A percentile compares a stretch with the other conserved stretches of the same genome.
Evolutionary conservation across 495 filamentous ascomycete genomes (phyloP).

Genomic region (Hapsidospora chrysogenum): DNA sequence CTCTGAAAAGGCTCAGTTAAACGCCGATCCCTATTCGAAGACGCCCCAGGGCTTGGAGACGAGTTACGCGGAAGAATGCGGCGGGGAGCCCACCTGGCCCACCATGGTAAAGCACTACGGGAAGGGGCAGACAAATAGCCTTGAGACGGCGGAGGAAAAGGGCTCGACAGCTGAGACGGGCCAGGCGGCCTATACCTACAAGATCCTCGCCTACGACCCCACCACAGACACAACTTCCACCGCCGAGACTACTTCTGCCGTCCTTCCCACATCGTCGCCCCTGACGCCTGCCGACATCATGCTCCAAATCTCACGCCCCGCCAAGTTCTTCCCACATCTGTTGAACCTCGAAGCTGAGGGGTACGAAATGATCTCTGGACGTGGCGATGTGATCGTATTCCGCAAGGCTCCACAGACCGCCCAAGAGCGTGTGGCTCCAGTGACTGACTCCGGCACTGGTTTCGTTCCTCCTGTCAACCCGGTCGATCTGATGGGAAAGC

Average conservation of each 20-base stretch:
- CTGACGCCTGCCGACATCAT: slow-evolving; percentile 45
- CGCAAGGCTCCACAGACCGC: slow-evolving; percentile 22
- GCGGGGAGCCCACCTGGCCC: slow-evolving; percentile 7
- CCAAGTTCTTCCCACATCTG: slow-evolving; percentile 58
- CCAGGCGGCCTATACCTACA: slow-evolving; percentile 26
- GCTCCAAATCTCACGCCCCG: slow-evolving; percentile 47
- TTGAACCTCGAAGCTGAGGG: slow-evolving; percentile 44
- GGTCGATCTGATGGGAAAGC: slow-evolving; percentile 36
- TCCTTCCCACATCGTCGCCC: slow-evolving; percentile 23
- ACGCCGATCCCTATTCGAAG: slow-evolving; percentile 16
- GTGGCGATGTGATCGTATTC: slow-evolving; percentile 56
- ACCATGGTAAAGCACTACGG: slow-evolving; percentile 12
- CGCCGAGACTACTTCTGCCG: slow-evolving; percentile 45
- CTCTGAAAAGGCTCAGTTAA: slow-evolving; percentile 5
- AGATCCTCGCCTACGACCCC: slow-evolving; percentile 57
- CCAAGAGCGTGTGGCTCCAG: no score
- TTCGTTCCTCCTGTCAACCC: slow-evolving; percentile 23
- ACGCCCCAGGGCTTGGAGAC: slow-evolving; percentile 20
- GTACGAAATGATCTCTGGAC: slow-evolving; percentile 57
- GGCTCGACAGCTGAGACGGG: not conserved
- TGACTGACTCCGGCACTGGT: no score
- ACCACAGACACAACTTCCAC: slow-evolving; percentile 39
- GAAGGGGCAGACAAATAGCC: no score
- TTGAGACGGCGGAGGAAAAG: no score
- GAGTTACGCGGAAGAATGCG: slow-evolving; percentile 17